Evolutionary conservation across 140 eudicot species (phyloP).

Genomic region (Erigeron philadelphicus): DNA sequence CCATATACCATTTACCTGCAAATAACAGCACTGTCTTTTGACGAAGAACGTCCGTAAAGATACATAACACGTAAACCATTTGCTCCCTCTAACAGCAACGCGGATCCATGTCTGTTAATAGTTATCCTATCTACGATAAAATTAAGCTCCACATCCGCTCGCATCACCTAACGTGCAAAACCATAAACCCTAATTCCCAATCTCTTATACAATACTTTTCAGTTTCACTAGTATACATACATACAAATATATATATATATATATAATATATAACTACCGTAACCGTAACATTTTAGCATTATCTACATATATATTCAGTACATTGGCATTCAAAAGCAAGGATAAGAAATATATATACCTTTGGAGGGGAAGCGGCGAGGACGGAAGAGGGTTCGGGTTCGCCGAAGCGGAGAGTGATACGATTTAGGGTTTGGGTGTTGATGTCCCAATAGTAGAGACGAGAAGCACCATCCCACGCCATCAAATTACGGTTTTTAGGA

Average conservation of each 20-base stretch:
- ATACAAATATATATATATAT: no score
- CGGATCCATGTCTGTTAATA: constrained; percentile 78
- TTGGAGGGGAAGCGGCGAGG: constrained; percentile 81
- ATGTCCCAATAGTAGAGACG: constrained; percentile 81
- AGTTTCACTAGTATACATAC: no score
- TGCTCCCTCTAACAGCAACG: constrained; percentile 56
- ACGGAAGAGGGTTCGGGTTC: constrained; percentile 71
- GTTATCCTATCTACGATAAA: constrained; percentile 63
- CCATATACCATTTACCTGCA: constrained; percentile 56
- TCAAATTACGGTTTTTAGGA: constrained; percentile 49
- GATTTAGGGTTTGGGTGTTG: constrained; percentile 45
- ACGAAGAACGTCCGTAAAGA: constrained; percentile 68
- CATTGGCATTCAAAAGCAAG: no score
- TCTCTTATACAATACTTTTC: no score
- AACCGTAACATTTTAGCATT: background rate
- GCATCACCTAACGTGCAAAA: constrained; percentile 56
- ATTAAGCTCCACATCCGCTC: constrained; percentile 53
- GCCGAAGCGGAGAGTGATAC: constrained; percentile 72
- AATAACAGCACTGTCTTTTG: constrained; percentile 55
- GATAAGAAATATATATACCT: constrained; percentile 37
- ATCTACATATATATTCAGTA: background rate
- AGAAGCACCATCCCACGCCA: constrained; percentile 96
- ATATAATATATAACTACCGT: no score
- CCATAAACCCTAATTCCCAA: no score
- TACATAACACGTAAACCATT: constrained; percentile 69